Percentiles rank a stretch among this genome's conserved stretches.
These are phyloP conservation scores for Fusarium duplospermum DNA, from an alignment of 2,329 filamentous ascomycete species.

Conservation along the genomic window DNA sequence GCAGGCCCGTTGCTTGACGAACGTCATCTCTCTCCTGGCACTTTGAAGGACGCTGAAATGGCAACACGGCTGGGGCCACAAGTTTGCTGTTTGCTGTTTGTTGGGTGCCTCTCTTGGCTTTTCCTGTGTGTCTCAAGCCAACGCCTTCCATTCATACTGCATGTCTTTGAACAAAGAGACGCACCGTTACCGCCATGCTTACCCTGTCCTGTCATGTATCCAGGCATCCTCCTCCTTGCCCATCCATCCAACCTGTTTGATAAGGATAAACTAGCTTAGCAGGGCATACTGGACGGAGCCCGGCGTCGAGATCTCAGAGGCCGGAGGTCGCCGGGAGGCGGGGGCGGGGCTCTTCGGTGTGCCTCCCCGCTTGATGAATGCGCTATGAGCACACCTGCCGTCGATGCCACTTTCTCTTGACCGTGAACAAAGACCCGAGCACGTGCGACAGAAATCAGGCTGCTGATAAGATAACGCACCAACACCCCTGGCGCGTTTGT, in stretches of 20 bases:
- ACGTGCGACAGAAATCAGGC: slow-evolving; percentile 35
- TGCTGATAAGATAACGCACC: slow-evolving; percentile 42
- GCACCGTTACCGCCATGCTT: background rate
- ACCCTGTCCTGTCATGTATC: background rate
- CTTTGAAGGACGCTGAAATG: background rate
- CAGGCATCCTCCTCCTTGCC: background rate
- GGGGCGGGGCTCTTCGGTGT: slow-evolving; percentile 32
- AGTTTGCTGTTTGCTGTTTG: background rate
- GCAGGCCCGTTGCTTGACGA: background rate
- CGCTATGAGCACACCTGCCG: slow-evolving; percentile 22
- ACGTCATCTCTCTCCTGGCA: background rate
- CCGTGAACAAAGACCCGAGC: slow-evolving; percentile 26
- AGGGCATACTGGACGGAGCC: slow-evolving; percentile 14
- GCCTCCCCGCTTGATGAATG: slow-evolving; percentile 40
- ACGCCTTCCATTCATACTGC: background rate
- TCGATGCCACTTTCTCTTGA: background rate
- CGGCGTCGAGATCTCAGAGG: slow-evolving; percentile 22
- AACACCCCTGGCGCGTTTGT: slow-evolving; percentile 31
- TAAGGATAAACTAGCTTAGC: slow-evolving; percentile 3
- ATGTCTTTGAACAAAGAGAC: background rate
- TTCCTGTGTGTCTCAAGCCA: slow-evolving; percentile 3
- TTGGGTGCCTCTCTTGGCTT: slow-evolving; percentile 1
- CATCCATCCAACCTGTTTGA: slow-evolving; percentile 7
- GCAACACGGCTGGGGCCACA: background rate
- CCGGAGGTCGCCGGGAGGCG: slow-evolving; percentile 45